Percentiles rank a stretch among this genome's conserved stretches.
Conservation (phyloP, 1,284 basidiomycete species). For the Puccinia horiana region DNA sequence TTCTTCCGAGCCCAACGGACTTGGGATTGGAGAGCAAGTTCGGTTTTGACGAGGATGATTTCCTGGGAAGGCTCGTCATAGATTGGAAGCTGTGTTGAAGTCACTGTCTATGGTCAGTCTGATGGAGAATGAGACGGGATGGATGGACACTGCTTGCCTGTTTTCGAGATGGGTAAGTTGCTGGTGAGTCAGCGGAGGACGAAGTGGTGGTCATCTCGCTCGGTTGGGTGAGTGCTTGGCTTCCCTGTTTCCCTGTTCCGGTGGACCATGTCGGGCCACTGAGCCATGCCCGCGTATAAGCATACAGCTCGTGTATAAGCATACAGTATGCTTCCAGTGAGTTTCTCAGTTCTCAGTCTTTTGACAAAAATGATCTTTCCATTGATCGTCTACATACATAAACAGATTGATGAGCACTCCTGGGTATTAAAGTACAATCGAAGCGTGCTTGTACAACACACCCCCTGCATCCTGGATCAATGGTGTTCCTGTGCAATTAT, state of each 20-base stretch:
- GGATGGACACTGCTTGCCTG: background rate
- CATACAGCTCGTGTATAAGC: background rate
- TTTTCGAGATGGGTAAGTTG: slow-evolving; percentile 1
- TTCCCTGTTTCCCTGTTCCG: background rate
- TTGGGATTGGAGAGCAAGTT: slow-evolving; percentile 38
- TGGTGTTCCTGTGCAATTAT: background rate
- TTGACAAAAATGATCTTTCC: background rate
- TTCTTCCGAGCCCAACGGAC: slow-evolving; percentile 31
- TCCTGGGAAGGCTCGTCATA: slow-evolving; percentile 40
- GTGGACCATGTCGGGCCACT: background rate
- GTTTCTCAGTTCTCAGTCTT: background rate
- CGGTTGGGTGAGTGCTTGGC: background rate
- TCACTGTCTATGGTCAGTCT: background rate
- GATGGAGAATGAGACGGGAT: background rate
- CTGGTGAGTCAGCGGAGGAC: background rate
- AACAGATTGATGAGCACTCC: background rate
- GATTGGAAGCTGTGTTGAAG: slow-evolving; percentile 28
- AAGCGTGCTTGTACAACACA: background rate
- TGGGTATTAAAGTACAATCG: background rate
- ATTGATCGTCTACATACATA: too few species aligned
- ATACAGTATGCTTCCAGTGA: too few species aligned
- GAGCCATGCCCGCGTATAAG: background rate
- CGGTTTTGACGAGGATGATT: slow-evolving; percentile 43
- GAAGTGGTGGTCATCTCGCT: background rate
- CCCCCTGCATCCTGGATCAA: background rate